Percentiles rank a stretch among this genome's conserved stretches.
These are phyloP conservation scores for Solanum virginianum DNA, from an alignment of 257 asterid genomes.

Conservation along the genomic window DNA sequence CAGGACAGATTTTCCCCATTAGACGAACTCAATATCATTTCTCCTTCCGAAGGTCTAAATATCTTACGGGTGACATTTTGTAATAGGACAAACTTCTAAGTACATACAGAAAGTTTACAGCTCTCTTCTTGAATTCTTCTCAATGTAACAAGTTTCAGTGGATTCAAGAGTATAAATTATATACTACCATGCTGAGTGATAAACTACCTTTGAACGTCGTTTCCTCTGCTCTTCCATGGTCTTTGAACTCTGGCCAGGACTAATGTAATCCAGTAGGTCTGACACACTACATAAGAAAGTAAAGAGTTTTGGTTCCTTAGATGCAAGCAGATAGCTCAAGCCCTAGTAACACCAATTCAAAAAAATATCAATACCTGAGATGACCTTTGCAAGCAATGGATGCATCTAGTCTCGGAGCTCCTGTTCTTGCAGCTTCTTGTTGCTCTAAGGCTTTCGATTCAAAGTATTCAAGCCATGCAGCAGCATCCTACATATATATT, in stretches of 20 bases:
- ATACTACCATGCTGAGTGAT: neutral
- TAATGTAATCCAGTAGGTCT: constrained; percentile 93
- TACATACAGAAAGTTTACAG: neutral
- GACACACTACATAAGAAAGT: constrained; percentile 68
- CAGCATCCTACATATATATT: constrained; percentile 79
- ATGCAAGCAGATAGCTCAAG: constrained; percentile 9
- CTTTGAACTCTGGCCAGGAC: constrained; percentile 77
- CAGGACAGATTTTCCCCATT: neutral
- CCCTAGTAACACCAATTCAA: constrained; percentile 16
- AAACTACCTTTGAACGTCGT: constrained; percentile 76
- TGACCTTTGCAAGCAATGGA: constrained; percentile 99
- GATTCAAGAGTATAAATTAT: neutral
- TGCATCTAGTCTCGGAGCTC: constrained; percentile 95
- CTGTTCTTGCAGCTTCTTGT: constrained; percentile 93
- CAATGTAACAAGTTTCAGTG: neutral
- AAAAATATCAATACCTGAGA: constrained; percentile 70
- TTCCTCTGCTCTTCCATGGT: constrained; percentile 57
- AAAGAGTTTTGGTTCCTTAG: constrained; percentile 17
- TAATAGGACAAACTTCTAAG: neutral
- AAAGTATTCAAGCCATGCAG: constrained; percentile 99
- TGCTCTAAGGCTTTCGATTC: constrained; percentile 98
- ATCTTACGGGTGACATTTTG: neutral
- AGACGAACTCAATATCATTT: neutral
- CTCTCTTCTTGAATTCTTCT: neutral
- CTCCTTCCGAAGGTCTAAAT: neutral